Evolutionary conservation across 2,329 filamentous ascomycete species (phyloP), one percentile per base, ranked within the genome.

Genomic region (Echinosphaeria canescens): DNA sequence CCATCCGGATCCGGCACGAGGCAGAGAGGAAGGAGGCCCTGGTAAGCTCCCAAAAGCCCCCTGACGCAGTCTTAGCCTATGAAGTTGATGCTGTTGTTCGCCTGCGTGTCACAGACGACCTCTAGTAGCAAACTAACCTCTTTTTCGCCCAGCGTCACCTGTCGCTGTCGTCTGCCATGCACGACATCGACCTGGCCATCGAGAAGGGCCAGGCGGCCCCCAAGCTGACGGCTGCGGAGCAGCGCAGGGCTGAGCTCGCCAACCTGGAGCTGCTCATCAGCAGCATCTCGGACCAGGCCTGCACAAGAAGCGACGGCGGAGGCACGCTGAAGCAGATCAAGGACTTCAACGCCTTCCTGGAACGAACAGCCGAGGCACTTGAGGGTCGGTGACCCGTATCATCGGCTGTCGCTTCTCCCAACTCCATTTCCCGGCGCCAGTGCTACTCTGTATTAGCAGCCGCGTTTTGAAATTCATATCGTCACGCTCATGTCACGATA

Each of bases 261-360:
- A 70, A 69, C 23, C 51, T 69, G 1, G 66, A 72, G 38, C 43
- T 72, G 18, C 41, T 60, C 7, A 49, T 72, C 17, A 57, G 59
- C n/a, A 52, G 53, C 15, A 47, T 73, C 5, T 51, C 60, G 1
- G 54, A 59, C 20, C 54, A 67, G 37, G 59, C 59, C 2, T 62
- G 59, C 36, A 56, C 49, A 22, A 44, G 46, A 13, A 53, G 56
- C 27, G 48, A 51, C 7, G 49, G 51, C 1, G 63, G 63, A 13
- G 42, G 44, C 3, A 45, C 59, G 4, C 46, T 74, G 33, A 54
- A 51, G 31, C 59, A 66, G 39, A 56, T 74, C 29, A 57, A 48
- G 31, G 58, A 65, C 25, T 74, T 74, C 37, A 75, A 74, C 34
- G 55, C 54, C 17, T 68, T 74, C 34, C 46, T 75, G 26, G 69